Evolutionary conservation across 192 early-diverging fungal genomes (phyloP).

Genomic region (Chytriomyces hyalinus): DNA sequence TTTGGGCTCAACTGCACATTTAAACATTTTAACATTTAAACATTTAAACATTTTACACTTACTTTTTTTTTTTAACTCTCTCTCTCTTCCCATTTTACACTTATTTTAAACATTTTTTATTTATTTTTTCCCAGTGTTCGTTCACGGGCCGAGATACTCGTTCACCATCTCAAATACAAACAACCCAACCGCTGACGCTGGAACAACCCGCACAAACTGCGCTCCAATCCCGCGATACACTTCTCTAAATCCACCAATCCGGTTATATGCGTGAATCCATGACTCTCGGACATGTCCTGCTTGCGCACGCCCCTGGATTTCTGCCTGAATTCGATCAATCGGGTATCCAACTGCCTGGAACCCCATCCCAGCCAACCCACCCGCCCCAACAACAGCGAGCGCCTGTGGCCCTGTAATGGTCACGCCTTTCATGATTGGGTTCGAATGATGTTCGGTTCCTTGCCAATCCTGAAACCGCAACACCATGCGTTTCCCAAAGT

Average conservation of each 20-base stretch:
- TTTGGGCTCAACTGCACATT: no score
- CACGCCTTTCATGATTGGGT: constrained; percentile 19
- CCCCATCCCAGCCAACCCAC: constrained; percentile 51
- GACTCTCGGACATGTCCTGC: constrained; percentile 3
- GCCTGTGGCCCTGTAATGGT: constrained; percentile 26
- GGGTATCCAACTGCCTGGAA: constrained; percentile 56
- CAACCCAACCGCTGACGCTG: constrained; percentile 55
- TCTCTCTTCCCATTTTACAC: no score
- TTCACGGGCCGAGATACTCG: constrained; percentile 47
- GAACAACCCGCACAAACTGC: constrained; percentile 55
- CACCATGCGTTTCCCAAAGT: constrained; percentile 45
- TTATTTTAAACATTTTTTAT: not conserved
- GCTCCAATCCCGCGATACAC: constrained; percentile 54
- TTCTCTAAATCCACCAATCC: constrained; percentile 37
- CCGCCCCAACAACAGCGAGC: constrained; percentile 47
- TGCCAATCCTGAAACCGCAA: constrained; percentile 32
- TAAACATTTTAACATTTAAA: no score
- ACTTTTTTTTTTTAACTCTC: no score
- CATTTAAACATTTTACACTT: no score
- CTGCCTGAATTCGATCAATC: constrained; percentile 45
- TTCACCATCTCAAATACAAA: constrained; percentile 59
- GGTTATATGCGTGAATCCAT: not conserved
- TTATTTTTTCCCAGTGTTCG: not conserved
- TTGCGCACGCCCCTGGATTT: constrained; percentile 3
- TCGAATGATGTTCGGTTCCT: not conserved